These are phyloP conservation scores for Hypoxylon trugodes DNA, from an alignment of 495 filamentous ascomycete genomes.

Conservation along the genomic window DNA sequence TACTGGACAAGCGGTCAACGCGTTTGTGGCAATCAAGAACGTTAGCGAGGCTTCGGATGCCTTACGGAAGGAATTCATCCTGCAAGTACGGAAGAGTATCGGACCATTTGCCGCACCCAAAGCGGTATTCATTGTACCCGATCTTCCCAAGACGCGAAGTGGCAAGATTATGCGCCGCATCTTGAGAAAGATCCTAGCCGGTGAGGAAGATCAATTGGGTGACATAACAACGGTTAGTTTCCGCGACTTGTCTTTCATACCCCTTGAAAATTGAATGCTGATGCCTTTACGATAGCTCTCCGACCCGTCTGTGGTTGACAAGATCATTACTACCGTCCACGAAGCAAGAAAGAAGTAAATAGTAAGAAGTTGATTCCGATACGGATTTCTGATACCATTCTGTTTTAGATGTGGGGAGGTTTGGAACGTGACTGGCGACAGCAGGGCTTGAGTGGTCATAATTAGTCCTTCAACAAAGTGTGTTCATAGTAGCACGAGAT, in stretches of 20 bases:
- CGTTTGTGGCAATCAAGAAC: conserved; percentile 94
- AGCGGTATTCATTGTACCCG: conserved; percentile 85
- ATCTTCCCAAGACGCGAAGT: conserved; percentile 94
- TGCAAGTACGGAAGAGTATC: conserved; percentile 96
- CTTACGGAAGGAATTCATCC: conserved; percentile 87
- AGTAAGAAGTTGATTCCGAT: conserved; percentile 9
- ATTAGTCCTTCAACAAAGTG: background rate
- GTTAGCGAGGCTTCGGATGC: conserved; percentile 80
- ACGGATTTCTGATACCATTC: conserved; percentile 29
- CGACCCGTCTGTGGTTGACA: conserved; percentile 86
- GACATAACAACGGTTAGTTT: conserved; percentile 86
- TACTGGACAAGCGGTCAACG: conserved; percentile 96
- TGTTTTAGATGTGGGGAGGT: conserved; percentile 12
- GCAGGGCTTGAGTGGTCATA: background rate
- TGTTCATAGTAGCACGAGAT: background rate
- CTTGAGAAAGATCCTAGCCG: conserved; percentile 93
- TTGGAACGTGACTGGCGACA: conserved; percentile 22
- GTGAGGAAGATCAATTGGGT: conserved; percentile 95
- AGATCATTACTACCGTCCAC: conserved; percentile 85
- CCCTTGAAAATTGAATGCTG: conserved; percentile 44
- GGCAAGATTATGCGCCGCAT: conserved; percentile 99
- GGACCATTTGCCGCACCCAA: conserved; percentile 98
- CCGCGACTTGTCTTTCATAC: background rate
- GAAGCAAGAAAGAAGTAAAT: conserved; percentile 58
- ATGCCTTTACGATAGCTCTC: conserved; percentile 69